Base-by-base conservation (phyloP, 139 green algal genomes). In the Chlamydomonas eustigma region DNA sequence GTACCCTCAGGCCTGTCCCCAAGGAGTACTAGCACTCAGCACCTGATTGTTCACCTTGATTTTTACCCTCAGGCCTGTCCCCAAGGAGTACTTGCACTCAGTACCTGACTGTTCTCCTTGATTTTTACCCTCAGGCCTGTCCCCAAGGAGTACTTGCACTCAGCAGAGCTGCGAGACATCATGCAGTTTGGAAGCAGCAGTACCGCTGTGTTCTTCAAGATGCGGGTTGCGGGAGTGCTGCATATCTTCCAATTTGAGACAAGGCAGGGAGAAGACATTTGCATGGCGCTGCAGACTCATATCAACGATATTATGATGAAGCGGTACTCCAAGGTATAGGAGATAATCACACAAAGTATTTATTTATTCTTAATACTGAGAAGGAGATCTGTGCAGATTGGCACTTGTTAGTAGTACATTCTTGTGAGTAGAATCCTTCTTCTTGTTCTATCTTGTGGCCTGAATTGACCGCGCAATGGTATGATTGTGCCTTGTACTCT, bases 241-340 rank as follows among this genome's bases (percentile, higher is more conserved):
- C 95, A 98, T 83, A 94, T 98, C 67, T 98, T 98, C 86, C 94
- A 98, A 84, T 98, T 99, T 83, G 92, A 98, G 77, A 97, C 91
- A 3, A 85, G 83, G 32, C 88, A 96, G 80, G 95, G 95, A 30
- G 95, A 98, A 83, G 94, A 98, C 78, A 97, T 99, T 75, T 98
- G 95, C 90, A 92, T 97, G 86, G 94, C 94, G 50, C 85, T 99
- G 80, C 94, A 98, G 85, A 97, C 94, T 5, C 95, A 99, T 87
- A 99, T 99, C 89, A 97, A 98, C 77, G 95, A 98, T 85, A 94
- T 98, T 78, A 97, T 98, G 92, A 94, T 95, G 89, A 96, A 95
- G 81, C 37, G 85, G 36, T 83, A 83, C 77, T 76, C 58, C 6
- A 75, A 72, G 65, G 65, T 44, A 12, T 12, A n/a, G n/a, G n/a